A percentile compares a stretch with the other conserved stretches of the same genome.
Evolutionary conservation across 495 filamentous ascomycete species (phyloP).

Genomic region (Massariosphaeria phaeospora): DNA sequence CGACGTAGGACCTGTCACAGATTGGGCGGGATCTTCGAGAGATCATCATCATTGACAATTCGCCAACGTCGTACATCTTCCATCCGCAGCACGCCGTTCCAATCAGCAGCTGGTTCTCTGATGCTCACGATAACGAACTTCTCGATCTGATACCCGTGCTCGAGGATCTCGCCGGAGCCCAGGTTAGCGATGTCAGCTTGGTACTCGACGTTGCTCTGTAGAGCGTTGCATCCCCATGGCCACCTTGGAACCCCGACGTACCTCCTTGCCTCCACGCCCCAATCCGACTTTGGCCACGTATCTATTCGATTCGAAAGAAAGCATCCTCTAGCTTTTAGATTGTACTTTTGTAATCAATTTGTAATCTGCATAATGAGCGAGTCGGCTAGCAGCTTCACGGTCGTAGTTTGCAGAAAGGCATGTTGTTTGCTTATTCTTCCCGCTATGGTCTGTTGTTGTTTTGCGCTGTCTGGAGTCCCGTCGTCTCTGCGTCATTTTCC

Average conservation of each 20-base stretch:
- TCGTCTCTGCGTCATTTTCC: neutral
- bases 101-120: constrained; percentile 99
- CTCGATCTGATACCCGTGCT: constrained; percentile 97
- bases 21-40: constrained; percentile 92
- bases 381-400: neutral
- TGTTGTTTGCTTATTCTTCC: too few relatives aligned
- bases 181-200: constrained; percentile 92
- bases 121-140: constrained; percentile 98
- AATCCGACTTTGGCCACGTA: neutral
- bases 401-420: too few relatives aligned
- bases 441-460: too few relatives aligned
- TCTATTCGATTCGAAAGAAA: constrained; percentile 11
- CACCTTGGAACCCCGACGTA: neutral
- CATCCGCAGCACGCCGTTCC: constrained; percentile 98
- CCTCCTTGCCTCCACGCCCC: neutral
- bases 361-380: constrained; percentile 28
- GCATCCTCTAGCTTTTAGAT: constrained; percentile 20
- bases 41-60: constrained; percentile 99
- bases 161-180: constrained; percentile 83
- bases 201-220: constrained; percentile 94
- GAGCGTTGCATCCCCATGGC: neutral
- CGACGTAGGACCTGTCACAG: constrained; percentile 74
- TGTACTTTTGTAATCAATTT: constrained; percentile 32
- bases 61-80: constrained; percentile 98
- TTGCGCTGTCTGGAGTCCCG: too few relatives aligned